Evolutionary conservation across 495 filamentous ascomycete genomes (phyloP).

Genomic region (Viridothelium virens): DNA sequence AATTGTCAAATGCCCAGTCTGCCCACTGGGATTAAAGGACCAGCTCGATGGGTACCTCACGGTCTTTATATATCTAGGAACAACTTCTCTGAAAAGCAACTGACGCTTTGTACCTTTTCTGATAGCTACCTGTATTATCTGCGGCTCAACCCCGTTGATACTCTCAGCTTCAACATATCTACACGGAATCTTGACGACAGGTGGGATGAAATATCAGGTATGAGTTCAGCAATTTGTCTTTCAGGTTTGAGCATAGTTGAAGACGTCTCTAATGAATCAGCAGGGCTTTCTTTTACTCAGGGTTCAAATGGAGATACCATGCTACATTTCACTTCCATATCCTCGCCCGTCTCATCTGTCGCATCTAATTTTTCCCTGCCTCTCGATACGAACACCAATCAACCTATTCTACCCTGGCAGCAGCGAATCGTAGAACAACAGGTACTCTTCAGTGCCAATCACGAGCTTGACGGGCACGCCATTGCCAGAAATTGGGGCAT

Average conservation of each 20-base stretch:
- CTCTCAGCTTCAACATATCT: background rate
- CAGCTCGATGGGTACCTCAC: background rate
- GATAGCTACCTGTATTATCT: background rate
- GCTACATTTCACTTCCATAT: conserved; percentile 8
- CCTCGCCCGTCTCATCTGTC: background rate
- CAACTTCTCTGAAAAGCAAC: background rate
- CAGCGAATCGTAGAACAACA: background rate
- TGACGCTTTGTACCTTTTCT: background rate
- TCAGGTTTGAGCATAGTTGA: background rate
- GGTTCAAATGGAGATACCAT: background rate
- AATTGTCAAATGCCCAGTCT: background rate
- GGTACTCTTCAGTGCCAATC: conserved; percentile 5
- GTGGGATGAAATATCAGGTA: conserved; percentile 13
- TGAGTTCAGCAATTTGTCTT: background rate
- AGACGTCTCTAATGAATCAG: background rate
- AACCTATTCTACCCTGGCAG: conserved; percentile 3
- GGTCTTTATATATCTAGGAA: background rate
- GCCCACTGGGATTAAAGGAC: background rate
- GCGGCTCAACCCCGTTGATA: background rate
- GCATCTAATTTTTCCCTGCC: conserved; percentile 5
- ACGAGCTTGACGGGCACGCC: conserved; percentile 12
- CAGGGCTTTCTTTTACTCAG: background rate
- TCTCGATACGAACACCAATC: background rate
- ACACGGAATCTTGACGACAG: conserved; percentile 3
- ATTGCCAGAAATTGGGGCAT: conserved; percentile 8